Base-by-base conservation (phyloP, 1,284 basidiomycete genomes). In the Puccinia horiana region DNA sequence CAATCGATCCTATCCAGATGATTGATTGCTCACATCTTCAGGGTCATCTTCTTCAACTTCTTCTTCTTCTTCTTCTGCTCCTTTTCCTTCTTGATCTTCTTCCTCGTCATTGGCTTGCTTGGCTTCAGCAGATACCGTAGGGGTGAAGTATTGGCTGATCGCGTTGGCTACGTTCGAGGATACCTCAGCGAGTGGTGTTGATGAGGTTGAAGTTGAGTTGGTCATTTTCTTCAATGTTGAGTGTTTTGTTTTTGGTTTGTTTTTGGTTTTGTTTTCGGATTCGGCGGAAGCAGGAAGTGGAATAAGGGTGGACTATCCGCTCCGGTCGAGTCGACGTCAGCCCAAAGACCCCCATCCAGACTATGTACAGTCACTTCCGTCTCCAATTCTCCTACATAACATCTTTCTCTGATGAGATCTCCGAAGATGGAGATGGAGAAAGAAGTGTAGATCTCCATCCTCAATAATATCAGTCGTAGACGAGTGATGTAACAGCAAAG, bases 41-140 rank as follows among this genome's bases (percentile, higher is more conserved):
- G 79, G 79, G 14, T 81, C 79, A 5, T 75, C 79, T 26, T 80
- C 78, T 6, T 80, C 78, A 16, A 58, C 77, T 35, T 81, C 69
- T 23, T 69, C 67, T 14, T 79, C 77, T n/a, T 78, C 65, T 42
- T 80, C 67, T 11, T 49, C 67, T 29, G 56, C 67, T 40, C 58
- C 78, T 47, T 61, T 69, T 52, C 40, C 47, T 40, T 63, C 69
- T n/a, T 47, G 69, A n/a, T 42, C 35, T 40, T 11, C n/a, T n/a
- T 56, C 47, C 29, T 52, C 49, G 16, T 47, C 26, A 18, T 54
- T 49, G 40, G 61, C 26, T 18, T 52, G 23, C 16, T 61, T 52
- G n/a, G 77, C 29, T 58, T 79, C 78, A 40, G 78, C 78, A 32
- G 69, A 73, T 16, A 80, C 78, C 11, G 78, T 80, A 12, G 78